A percentile compares a stretch with the other conserved stretches of the same genome.
Conservation (phyloP, 169 alveolate genomes). For the Amoebophrya sp. region DNA sequence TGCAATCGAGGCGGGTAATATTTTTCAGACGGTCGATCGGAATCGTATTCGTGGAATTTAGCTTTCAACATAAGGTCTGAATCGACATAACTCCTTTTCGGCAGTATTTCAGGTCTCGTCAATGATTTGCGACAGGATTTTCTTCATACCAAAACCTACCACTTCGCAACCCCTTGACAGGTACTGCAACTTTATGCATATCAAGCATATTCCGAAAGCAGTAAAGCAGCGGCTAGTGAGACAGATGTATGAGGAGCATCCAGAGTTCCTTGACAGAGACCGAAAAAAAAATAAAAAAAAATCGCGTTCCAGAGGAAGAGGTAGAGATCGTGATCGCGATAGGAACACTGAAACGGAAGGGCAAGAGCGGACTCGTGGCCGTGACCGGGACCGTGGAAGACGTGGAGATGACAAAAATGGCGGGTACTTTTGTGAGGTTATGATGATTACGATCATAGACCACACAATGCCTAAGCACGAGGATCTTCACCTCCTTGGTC, state of each 20-base stretch:
- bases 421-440: too few species aligned
- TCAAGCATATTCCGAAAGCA: conserved; percentile 91
- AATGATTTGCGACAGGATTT: too few species aligned
- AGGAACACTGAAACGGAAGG: neutral
- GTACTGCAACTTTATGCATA: conserved; percentile 97
- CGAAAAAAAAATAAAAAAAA: conserved; percentile 59
- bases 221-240: conserved; percentile 79
- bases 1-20: neutral
- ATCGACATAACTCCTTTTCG: too few species aligned
- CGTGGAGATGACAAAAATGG: neutral
- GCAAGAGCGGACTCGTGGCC: neutral
- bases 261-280: conserved; percentile 71
- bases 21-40: too few species aligned
- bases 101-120: too few species aligned
- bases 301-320: neutral
- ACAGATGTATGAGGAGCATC: conserved; percentile 95
- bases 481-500: too few species aligned
- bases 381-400: conserved; percentile 11
- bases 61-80: too few species aligned
- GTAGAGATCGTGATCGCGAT: neutral
- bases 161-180: too few species aligned
- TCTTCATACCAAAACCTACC: too few species aligned
- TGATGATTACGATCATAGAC: too few species aligned
- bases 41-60: too few species aligned
- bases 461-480: too few species aligned